phyloP scores from a whole-genome alignment of 345 rosid species.

The Aegle marmelos region DNA sequence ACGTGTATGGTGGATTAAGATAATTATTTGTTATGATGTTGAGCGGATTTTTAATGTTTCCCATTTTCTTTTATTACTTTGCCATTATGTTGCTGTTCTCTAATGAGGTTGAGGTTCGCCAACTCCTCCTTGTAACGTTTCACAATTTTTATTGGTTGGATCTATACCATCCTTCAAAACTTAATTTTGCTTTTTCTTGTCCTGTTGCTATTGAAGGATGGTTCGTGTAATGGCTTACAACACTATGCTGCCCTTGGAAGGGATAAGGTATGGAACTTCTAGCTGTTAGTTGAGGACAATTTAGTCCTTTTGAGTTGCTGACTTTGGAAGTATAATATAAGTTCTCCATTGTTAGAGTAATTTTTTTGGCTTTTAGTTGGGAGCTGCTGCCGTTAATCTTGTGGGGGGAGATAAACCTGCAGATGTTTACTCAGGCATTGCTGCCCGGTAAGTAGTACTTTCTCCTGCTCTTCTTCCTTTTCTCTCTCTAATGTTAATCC shows the following conservation, averaged over 20 bases:
- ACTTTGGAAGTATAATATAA: not conserved
- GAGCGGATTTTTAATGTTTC: not conserved
- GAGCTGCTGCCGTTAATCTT: conserved; percentile 97
- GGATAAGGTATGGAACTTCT: conserved; percentile 66
- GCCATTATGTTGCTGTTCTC: not conserved
- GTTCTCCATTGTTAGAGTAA: not conserved
- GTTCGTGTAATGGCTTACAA: conserved; percentile 99
- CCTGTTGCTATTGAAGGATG: conserved; percentile 62
- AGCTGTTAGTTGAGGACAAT: not conserved
- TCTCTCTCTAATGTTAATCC: not conserved
- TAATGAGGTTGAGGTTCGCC: not conserved
- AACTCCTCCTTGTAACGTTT: not conserved
- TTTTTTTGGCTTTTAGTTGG: conserved; percentile 51
- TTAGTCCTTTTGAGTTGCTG: not conserved
- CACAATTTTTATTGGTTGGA: conserved; percentile 1
- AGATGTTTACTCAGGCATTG: conserved; percentile 93
- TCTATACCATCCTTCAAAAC: not conserved
- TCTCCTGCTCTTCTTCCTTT: conserved; percentile 11
- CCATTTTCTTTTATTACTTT: not conserved
- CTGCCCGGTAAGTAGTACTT: conserved; percentile 53
- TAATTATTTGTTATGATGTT: not conserved
- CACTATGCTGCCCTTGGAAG: conserved; percentile 99
- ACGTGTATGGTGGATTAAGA: not conserved
- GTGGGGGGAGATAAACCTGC: conserved; percentile 89
- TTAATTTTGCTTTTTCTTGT: conserved; percentile 14